A percentile compares a stretch with the other conserved stretches of the same genome.
phyloP scores from a whole-genome alignment of 73 alveolate species.

The Paramecium octaurelia region DNA sequence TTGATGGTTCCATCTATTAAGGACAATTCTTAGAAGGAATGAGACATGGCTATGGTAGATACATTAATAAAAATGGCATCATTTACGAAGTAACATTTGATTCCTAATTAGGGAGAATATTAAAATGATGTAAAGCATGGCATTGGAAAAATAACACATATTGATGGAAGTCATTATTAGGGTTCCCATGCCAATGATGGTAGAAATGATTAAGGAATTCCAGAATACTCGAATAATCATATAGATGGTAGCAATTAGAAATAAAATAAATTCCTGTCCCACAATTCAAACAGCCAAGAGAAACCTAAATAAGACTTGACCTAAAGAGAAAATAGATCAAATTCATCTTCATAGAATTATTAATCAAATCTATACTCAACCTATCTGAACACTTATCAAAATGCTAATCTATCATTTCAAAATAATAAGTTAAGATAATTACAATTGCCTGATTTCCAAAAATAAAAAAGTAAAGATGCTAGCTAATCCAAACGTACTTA shows the following conservation, averaged over 20 bases:
- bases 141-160: neutral
- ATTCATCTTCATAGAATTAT: neutral
- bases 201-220: neutral
- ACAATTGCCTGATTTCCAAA: neutral
- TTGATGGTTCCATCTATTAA: slow-evolving; percentile 65
- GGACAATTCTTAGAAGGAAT: slow-evolving; percentile 71
- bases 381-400: neutral
- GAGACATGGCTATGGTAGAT: slow-evolving; percentile 75
- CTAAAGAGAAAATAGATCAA: neutral
- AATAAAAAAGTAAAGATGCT: neutral
- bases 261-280: neutral
- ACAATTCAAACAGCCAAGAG: neutral
- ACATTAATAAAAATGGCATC: neutral
- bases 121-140: neutral
- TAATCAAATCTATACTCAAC: neutral
- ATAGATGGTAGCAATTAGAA: neutral
- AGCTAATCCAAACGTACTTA: neutral
- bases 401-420: neutral
- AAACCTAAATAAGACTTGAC: neutral
- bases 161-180: neutral
- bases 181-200: neutral
- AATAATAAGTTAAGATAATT: neutral
- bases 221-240: neutral
- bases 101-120: neutral
- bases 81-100: neutral